Evolutionary conservation across 176 grass and related monocot genomes (phyloP).

Genomic region (Zoysia japonica): DNA sequence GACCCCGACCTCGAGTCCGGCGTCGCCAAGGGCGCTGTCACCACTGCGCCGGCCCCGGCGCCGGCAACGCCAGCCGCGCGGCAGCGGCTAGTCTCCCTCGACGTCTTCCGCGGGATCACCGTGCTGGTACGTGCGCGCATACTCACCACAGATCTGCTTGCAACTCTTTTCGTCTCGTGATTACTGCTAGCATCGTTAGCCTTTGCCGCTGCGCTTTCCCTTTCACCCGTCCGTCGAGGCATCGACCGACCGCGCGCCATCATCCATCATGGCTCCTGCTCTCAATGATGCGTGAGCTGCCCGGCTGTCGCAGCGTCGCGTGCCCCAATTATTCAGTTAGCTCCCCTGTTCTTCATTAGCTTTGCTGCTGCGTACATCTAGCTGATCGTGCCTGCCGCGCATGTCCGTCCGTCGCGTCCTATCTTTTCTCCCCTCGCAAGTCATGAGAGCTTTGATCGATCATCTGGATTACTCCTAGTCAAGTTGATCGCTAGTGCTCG

Average conservation of each 20-base stretch:
- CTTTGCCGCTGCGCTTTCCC: conserved; percentile 18
- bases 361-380: too few species aligned
- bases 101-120: conserved; percentile 91
- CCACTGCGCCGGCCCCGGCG: neutral
- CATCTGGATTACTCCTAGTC: too few species aligned
- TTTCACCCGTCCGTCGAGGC: neutral
- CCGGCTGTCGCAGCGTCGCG: neutral
- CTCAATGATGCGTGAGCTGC: conserved; percentile 23
- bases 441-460: too few species aligned
- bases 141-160: neutral
- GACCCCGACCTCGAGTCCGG: conserved; percentile 40
- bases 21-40: neutral
- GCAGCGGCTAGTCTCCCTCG: conserved; percentile 74
- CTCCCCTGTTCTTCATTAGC: neutral
- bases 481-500: too few species aligned
- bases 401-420: too few species aligned
- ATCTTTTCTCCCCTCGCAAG: too few species aligned
- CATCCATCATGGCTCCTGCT: neutral
- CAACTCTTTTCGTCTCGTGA: neutral
- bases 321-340: neutral
- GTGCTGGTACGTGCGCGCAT: conserved; percentile 49
- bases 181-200: neutral
- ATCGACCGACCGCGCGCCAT: neutral
- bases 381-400: too few species aligned
- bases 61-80: conserved; percentile 1